Evolutionary conservation across 2,329 filamentous ascomycete species (phyloP).

Genomic region (Fusarium kyushuense): DNA sequence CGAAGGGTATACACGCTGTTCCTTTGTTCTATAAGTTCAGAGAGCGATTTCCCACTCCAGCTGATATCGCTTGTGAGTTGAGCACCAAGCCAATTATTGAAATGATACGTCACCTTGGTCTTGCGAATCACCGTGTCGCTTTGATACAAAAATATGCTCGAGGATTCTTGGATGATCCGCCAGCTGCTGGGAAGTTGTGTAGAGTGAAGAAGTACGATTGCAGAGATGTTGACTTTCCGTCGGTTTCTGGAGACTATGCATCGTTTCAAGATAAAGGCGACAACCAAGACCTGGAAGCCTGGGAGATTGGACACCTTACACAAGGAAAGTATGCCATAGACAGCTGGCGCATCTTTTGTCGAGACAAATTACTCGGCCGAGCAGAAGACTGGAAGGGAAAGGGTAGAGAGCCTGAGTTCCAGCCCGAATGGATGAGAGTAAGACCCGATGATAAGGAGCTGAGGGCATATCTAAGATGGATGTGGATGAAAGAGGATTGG

Average conservation of each 20-base stretch:
- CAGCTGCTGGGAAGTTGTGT: conserved; percentile 67
- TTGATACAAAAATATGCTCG: conserved; percentile 78
- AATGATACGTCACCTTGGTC: conserved; percentile 77
- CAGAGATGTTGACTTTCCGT: conserved; percentile 48
- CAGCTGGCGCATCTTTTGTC: conserved; percentile 93
- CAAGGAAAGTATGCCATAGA: conserved; percentile 87
- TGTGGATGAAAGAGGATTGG: conserved; percentile 90
- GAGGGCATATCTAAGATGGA: conserved; percentile 87
- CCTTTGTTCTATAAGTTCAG: conserved; percentile 80
- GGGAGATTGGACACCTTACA: conserved; percentile 89
- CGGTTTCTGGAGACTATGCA: not conserved
- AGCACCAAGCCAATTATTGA: conserved; percentile 64
- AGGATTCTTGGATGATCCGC: conserved; percentile 74
- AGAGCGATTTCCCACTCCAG: conserved; percentile 73
- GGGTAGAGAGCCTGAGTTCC: conserved; percentile 66
- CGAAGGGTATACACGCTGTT: conserved; percentile 77
- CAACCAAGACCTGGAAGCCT: conserved; percentile 60
- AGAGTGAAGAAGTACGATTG: conserved; percentile 62
- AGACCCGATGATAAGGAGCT: conserved; percentile 87
- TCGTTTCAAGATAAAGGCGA: conserved; percentile 9
- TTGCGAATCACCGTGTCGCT: conserved; percentile 74
- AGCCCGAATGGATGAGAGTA: conserved; percentile 93
- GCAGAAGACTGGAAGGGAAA: conserved; percentile 75
- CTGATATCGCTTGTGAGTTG: conserved; percentile 67
- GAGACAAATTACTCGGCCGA: conserved; percentile 77